Conservation (phyloP, 2,329 filamentous ascomycete species). For the Cytospora schulzeri region DNA sequence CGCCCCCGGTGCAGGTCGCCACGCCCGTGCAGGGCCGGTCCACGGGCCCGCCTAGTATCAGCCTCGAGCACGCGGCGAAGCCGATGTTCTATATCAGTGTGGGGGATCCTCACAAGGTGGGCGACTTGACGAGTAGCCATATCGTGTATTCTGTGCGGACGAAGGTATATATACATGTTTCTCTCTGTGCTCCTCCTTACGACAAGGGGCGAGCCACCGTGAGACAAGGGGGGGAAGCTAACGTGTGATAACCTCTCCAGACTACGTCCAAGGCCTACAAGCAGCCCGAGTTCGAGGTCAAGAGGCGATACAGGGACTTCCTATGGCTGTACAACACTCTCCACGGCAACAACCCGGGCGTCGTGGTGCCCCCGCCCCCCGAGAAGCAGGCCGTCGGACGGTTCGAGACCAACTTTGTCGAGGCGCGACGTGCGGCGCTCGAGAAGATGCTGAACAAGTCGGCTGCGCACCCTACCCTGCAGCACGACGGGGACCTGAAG, state of each 20-base stretch:
- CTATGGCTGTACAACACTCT: slow-evolving; percentile 96
- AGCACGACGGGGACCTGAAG: slow-evolving; percentile 92
- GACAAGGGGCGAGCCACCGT: neutral
- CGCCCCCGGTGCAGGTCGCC: slow-evolving; percentile 64
- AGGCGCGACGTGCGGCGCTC: slow-evolving; percentile 84
- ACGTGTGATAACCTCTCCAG: slow-evolving; percentile 46
- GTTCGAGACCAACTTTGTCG: slow-evolving; percentile 96
- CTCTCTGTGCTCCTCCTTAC: slow-evolving; percentile 4
- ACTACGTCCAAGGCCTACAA: slow-evolving; percentile 96
- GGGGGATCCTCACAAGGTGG: slow-evolving; percentile 96
- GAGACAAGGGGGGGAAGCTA: neutral
- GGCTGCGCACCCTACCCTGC: slow-evolving; percentile 82
- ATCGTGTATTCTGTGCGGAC: slow-evolving; percentile 97
- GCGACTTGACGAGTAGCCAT: slow-evolving; percentile 93
- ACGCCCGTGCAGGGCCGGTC: slow-evolving; percentile 53
- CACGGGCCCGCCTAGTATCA: slow-evolving; percentile 74
- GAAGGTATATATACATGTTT: slow-evolving; percentile 70
- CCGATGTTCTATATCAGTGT: slow-evolving; percentile 89
- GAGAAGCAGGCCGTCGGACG: slow-evolving; percentile 97
- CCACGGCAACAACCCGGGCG: slow-evolving; percentile 90
- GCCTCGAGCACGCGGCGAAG: slow-evolving; percentile 89
- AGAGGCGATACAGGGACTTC: slow-evolving; percentile 92
- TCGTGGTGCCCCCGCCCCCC: slow-evolving; percentile 92
- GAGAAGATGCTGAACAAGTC: slow-evolving; percentile 99
- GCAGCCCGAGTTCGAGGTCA: slow-evolving; percentile 89